phyloP scores from a whole-genome alignment of 805 yeast species.

The Candida fluviatilis region DNA sequence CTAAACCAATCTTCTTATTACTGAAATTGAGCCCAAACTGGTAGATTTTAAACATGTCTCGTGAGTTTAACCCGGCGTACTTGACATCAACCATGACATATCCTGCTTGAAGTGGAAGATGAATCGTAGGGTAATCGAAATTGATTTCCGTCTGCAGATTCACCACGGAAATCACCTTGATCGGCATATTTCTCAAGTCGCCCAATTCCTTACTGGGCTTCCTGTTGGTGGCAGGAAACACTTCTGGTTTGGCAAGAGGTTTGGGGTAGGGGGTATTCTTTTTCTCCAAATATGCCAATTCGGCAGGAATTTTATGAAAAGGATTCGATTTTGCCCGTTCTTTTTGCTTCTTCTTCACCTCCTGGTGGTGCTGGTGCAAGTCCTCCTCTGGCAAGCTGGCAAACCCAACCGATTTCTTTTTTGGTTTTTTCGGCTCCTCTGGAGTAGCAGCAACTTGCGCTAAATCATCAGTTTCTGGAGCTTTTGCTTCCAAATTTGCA shows the following conservation, averaged over 20 bases:
- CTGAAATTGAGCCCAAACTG: slow-evolving; percentile 49
- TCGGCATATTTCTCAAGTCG: slow-evolving; percentile 48
- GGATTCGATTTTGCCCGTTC: slow-evolving; percentile 25
- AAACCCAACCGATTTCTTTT: slow-evolving; percentile 34
- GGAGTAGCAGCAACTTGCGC: background rate
- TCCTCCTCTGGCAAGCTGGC: slow-evolving; percentile 35
- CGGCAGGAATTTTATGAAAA: slow-evolving; percentile 40
- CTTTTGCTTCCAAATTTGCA: background rate
- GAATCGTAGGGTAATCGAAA: slow-evolving; percentile 48
- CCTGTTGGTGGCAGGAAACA: background rate
- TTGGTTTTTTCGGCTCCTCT: background rate
- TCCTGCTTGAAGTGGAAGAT: slow-evolving; percentile 44
- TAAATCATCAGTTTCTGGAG: background rate
- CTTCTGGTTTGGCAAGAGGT: slow-evolving; percentile 15
- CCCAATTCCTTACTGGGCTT: slow-evolving; percentile 24
- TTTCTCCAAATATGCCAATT: slow-evolving; percentile 33
- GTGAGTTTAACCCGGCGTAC: slow-evolving; percentile 60
- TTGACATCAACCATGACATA: slow-evolving; percentile 55
- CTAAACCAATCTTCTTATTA: slow-evolving; percentile 57
- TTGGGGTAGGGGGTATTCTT: slow-evolving; percentile 23
- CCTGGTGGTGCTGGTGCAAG: slow-evolving; percentile 29
- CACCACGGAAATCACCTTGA: slow-evolving; percentile 44
- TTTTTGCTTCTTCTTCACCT: slow-evolving; percentile 22
- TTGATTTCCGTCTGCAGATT: slow-evolving; percentile 44
- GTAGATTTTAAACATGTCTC: slow-evolving; percentile 58